Evolutionary conservation across 495 filamentous ascomycete species (phyloP).

Genomic region (Xylaria telfairii): DNA sequence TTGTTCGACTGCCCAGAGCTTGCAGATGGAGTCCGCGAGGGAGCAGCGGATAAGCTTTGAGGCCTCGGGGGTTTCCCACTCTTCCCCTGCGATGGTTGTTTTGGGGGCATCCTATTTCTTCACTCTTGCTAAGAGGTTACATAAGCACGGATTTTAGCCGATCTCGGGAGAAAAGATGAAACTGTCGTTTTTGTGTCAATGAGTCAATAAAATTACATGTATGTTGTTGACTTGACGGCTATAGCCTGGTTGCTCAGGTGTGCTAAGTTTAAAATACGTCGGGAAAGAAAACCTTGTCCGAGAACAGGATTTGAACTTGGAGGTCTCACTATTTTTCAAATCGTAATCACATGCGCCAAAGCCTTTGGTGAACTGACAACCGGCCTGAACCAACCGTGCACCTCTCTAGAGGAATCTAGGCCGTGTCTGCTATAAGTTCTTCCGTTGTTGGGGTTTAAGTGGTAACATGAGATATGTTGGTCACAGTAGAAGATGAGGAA

Average conservation of each 20-base stretch:
- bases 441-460: neutral
- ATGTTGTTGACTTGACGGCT: neutral
- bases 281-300: neutral
- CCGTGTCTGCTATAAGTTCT: neutral
- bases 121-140: neutral
- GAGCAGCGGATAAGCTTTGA: neutral
- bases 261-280: neutral
- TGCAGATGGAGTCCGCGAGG: neutral
- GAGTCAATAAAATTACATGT: neutral
- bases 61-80: conserved; percentile 20
- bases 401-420: neutral
- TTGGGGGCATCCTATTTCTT: conserved; percentile 33
- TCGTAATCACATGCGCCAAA: neutral
- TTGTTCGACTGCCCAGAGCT: conserved; percentile 27
- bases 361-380: neutral
- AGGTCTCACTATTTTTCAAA: neutral
- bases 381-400: neutral
- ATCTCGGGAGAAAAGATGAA: neutral
- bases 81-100: conserved; percentile 27
- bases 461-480: neutral
- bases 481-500: neutral
- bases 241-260: too few species aligned
- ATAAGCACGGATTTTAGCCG: neutral
- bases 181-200: neutral
- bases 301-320: neutral